These are phyloP conservation scores for Halophytophthora batemanensis DNA, from an alignment of 352 stramenopile genomes.

Conservation along the genomic window DNA sequence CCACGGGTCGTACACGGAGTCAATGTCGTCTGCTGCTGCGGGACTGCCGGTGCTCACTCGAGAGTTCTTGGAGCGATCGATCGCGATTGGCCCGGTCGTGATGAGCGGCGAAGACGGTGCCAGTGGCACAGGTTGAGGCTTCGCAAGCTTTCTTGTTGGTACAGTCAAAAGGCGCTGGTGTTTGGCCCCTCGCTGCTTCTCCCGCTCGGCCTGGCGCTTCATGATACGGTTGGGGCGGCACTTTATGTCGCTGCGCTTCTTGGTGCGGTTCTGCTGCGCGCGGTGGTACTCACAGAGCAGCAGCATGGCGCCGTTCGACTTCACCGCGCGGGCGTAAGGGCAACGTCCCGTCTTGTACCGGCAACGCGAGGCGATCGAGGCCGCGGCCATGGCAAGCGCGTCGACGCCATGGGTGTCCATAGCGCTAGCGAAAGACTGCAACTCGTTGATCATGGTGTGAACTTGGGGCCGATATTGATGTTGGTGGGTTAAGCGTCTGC, in stretches of 20 bases:
- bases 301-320: constrained; percentile 69
- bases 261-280: constrained; percentile 82
- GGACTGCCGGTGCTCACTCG: constrained; percentile 20
- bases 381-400: too few relatives aligned
- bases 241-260: constrained; percentile 84
- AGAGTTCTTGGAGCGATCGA: constrained; percentile 5
- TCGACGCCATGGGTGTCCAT: too few relatives aligned
- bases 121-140: constrained; percentile 6
- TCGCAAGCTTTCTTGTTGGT: not conserved
- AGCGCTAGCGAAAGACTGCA: too few relatives aligned
- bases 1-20: constrained; percentile 16
- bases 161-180: not conserved
- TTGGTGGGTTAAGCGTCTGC: too few relatives aligned
- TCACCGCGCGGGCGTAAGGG: constrained; percentile 62
- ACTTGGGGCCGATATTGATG: too few relatives aligned
- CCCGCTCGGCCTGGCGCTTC: constrained; percentile 43
- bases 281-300: constrained; percentile 82
- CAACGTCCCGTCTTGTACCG: constrained; percentile 83
- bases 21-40: constrained; percentile 20
- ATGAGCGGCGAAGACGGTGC: constrained; percentile 15
- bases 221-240: constrained; percentile 63
- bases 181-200: constrained; percentile 15
- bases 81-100: constrained; percentile 1
- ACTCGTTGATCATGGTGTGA: too few relatives aligned
- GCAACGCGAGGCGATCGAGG: too few relatives aligned